Conservation (phyloP, 2,329 filamentous ascomycete species). For the Cercospora zeae-maydis region DNA sequence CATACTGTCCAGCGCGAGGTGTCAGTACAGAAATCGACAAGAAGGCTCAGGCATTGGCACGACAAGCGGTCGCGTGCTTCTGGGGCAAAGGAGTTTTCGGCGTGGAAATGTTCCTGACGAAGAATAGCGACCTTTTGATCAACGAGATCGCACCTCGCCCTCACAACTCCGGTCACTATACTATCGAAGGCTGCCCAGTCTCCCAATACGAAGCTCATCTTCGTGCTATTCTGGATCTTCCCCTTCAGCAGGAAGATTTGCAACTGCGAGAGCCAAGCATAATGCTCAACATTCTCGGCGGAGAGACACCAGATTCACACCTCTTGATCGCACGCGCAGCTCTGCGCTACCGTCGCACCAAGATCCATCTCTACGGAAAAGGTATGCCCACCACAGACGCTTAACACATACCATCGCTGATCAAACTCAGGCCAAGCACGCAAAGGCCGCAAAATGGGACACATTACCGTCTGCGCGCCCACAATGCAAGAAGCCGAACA, state of each 20-base stretch:
- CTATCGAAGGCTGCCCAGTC: slow-evolving; percentile 83
- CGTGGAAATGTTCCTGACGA: slow-evolving; percentile 88
- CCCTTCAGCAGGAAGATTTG: slow-evolving; percentile 52
- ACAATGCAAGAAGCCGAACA: slow-evolving; percentile 65
- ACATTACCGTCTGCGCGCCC: slow-evolving; percentile 75
- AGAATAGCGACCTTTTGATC: slow-evolving; percentile 67
- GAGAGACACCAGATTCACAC: slow-evolving; percentile 63
- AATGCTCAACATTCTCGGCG: slow-evolving; percentile 79
- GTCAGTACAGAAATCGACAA: slow-evolving; percentile 60
- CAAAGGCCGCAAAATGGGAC: slow-evolving; percentile 89
- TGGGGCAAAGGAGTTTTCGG: slow-evolving; percentile 91
- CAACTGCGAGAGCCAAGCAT: slow-evolving; percentile 60
- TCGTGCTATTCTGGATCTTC: slow-evolving; percentile 70
- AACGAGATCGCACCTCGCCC: slow-evolving; percentile 82
- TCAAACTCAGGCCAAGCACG: slow-evolving; percentile 55
- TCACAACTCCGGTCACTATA: slow-evolving; percentile 94
- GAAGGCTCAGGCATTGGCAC: slow-evolving; percentile 71
- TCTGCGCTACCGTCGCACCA: slow-evolving; percentile 53
- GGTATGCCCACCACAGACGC: slow-evolving; percentile 34
- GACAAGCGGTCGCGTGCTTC: slow-evolving; percentile 73
- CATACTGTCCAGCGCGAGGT: slow-evolving; percentile 76
- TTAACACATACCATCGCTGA: no score
- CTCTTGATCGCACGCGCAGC: slow-evolving; percentile 55
- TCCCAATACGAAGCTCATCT: slow-evolving; percentile 93
- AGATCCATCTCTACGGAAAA: slow-evolving; percentile 89